Evolutionary conservation across 1,284 basidiomycete genomes (phyloP).

Genomic region (Dichomitus squalens): DNA sequence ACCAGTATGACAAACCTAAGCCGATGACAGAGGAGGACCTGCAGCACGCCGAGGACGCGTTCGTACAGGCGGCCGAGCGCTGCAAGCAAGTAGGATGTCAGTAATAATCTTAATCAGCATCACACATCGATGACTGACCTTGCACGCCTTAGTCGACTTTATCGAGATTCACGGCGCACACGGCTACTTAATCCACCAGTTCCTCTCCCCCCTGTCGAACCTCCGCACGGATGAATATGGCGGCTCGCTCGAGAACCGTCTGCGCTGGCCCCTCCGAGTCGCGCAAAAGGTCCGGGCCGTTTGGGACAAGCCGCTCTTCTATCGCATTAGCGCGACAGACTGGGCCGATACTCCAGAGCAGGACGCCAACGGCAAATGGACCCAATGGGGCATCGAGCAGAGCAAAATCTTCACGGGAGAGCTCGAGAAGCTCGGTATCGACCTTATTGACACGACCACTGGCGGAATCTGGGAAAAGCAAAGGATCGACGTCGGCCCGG

Average conservation of each 20-base stretch:
- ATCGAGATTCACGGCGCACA: constrained; percentile 81
- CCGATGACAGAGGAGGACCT: constrained; percentile 60
- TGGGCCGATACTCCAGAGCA: constrained; percentile 77
- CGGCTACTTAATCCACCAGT: constrained; percentile 65
- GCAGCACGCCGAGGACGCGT: constrained; percentile 64
- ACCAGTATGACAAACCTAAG: constrained; percentile 51
- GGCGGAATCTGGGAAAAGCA: constrained; percentile 71
- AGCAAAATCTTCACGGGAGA: constrained; percentile 60
- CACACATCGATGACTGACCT: background rate
- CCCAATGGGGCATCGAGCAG: constrained; percentile 80
- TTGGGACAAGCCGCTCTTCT: constrained; percentile 77
- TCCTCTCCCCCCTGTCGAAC: constrained; percentile 76
- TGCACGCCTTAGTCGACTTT: constrained; percentile 60
- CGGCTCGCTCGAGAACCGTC: constrained; percentile 74
- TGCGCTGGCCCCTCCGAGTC: constrained; percentile 68
- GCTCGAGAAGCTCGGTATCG: constrained; percentile 64
- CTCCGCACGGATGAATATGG: constrained; percentile 71
- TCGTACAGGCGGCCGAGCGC: constrained; percentile 62
- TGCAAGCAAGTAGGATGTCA: constrained; percentile 65
- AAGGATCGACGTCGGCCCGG: constrained; percentile 58
- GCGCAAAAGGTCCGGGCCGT: constrained; percentile 52
- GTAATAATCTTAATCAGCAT: constrained; percentile 25
- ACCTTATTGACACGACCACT: constrained; percentile 71
- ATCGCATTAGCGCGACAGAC: constrained; percentile 75
- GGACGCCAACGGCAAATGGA: constrained; percentile 57